These are phyloP conservation scores for Pythium scleroteichum DNA, from an alignment of 352 stramenopile species.

Conservation along the genomic window DNA sequence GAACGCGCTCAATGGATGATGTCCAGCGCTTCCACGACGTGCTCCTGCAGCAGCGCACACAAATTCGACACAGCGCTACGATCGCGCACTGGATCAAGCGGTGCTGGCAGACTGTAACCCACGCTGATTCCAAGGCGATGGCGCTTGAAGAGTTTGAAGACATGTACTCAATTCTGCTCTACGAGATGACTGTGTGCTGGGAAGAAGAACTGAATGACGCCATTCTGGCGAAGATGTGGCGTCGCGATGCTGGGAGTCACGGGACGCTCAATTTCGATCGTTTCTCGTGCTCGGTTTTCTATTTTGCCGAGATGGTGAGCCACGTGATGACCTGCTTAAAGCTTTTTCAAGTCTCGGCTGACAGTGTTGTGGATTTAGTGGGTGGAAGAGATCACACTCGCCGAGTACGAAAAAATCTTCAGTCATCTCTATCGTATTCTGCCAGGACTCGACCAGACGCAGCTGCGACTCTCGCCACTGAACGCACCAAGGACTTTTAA, in stretches of 20 bases:
- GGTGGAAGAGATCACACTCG: slow-evolving; percentile 37
- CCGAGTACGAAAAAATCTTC: slow-evolving; percentile 46
- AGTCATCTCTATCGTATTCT: slow-evolving; percentile 31
- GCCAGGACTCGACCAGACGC: slow-evolving; percentile 10
- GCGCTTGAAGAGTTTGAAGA: slow-evolving; percentile 41
- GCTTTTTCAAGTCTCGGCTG: too few species aligned
- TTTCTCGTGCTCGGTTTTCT: slow-evolving; percentile 65
- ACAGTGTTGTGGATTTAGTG: too few species aligned
- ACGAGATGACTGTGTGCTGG: slow-evolving; percentile 65
- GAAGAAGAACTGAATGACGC: slow-evolving; percentile 52
- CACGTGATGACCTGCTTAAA: too few species aligned
- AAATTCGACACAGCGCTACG: slow-evolving; percentile 43
- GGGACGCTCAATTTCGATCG: slow-evolving; percentile 44
- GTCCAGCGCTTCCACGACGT: slow-evolving; percentile 39
- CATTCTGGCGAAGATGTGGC: slow-evolving; percentile 52
- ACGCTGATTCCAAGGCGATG: slow-evolving; percentile 23
- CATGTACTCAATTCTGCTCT: slow-evolving; percentile 55
- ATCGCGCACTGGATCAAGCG: slow-evolving; percentile 43
- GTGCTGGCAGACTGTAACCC: slow-evolving; percentile 38
- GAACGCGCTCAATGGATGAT: slow-evolving; percentile 33
- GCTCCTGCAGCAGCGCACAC: slow-evolving; percentile 46
- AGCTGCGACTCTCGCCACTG: not conserved
- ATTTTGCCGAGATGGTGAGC: slow-evolving; percentile 54
- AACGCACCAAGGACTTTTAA: slow-evolving; percentile 25
- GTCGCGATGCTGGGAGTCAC: slow-evolving; percentile 38